Conservation (phyloP, 108 stramenopile genomes). For the Cyclotella choctawhatcheeana region DNA sequence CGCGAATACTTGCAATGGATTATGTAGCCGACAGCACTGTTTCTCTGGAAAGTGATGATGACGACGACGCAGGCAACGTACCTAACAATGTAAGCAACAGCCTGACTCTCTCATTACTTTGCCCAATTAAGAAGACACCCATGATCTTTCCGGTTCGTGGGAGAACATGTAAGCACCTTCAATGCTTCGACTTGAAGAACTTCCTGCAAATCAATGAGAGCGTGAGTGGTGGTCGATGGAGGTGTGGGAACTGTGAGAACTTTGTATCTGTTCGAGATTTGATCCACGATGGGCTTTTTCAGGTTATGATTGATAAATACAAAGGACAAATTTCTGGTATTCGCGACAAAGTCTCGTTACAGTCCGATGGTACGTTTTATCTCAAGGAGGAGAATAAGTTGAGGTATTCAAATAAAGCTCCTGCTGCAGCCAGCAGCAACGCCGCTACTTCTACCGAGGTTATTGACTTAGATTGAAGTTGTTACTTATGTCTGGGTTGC, state of each 20-base stretch:
- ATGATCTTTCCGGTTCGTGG: constrained; percentile 72
- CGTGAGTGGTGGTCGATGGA: constrained; percentile 75
- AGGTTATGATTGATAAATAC: constrained; percentile 39
- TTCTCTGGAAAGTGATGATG: constrained; percentile 44
- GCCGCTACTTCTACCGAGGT: background rate
- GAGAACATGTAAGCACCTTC: constrained; percentile 39
- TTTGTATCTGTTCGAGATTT: constrained; percentile 51
- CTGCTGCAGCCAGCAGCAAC: background rate
- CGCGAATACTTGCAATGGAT: constrained; percentile 46
- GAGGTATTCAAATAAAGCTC: constrained; percentile 23
- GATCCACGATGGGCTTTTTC: constrained; percentile 50
- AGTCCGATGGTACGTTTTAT: constrained; percentile 53
- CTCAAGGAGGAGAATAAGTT: constrained; percentile 52
- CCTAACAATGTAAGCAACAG: constrained; percentile 11
- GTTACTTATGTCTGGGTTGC: background rate
- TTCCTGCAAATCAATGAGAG: constrained; percentile 59
- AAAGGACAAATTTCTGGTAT: constrained; percentile 19
- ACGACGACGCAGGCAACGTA: constrained; percentile 36
- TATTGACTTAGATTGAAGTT: constrained; percentile 3
- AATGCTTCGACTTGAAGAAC: constrained; percentile 69
- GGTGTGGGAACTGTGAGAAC: constrained; percentile 58
- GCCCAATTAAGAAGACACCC: constrained; percentile 58
- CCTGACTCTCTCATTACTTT: constrained; percentile 61
- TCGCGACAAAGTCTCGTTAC: constrained; percentile 45
- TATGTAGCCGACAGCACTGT: constrained; percentile 42